phyloP scores from a whole-genome alignment of 352 stramenopile genomes.

The Globisporangium parvum region DNA sequence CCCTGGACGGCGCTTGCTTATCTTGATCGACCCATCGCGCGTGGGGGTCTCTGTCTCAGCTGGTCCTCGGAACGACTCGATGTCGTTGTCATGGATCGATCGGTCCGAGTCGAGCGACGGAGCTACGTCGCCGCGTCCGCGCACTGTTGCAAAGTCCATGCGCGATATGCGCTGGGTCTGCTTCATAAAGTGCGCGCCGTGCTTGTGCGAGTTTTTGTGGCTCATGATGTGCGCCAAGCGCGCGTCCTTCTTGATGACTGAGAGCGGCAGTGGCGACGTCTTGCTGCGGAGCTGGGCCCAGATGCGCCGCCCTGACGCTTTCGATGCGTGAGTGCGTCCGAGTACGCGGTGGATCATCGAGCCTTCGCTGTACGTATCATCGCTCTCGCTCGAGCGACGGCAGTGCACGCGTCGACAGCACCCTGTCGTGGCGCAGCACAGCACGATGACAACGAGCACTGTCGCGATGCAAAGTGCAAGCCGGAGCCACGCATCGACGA shows the following conservation, averaged over 20 bases:
- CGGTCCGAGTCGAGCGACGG: not conserved
- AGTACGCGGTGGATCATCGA: slow-evolving; percentile 17
- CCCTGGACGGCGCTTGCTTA: too few relatives aligned
- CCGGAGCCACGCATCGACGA: slow-evolving; percentile 61
- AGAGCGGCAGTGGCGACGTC: slow-evolving; percentile 46
- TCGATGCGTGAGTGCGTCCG: slow-evolving; percentile 3
- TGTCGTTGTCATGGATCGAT: slow-evolving; percentile 1
- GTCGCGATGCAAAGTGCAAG: slow-evolving; percentile 30
- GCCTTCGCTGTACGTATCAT: slow-evolving; percentile 6
- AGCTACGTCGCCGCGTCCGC: not conserved
- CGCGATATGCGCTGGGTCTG: slow-evolving; percentile 57
- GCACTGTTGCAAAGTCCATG: slow-evolving; percentile 28
- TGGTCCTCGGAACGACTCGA: not conserved
- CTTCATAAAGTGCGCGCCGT: slow-evolving; percentile 56
- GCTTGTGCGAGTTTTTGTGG: slow-evolving; percentile 75
- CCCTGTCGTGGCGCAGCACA: slow-evolving; percentile 12
- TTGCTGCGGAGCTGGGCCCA: slow-evolving; percentile 13
- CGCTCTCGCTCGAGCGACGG: not conserved
- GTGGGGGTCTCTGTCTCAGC: not conserved
- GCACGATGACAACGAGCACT: slow-evolving; percentile 22
- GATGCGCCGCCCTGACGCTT: slow-evolving; percentile 12
- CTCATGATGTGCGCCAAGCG: slow-evolving; percentile 48
- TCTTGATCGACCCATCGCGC: too few relatives aligned
- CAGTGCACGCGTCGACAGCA: slow-evolving; percentile 19
- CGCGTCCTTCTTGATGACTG: slow-evolving; percentile 69